Evolutionary conservation across 2,329 filamentous ascomycete species (phyloP).

Genomic region (Pseudogymnoascus sp.): DNA sequence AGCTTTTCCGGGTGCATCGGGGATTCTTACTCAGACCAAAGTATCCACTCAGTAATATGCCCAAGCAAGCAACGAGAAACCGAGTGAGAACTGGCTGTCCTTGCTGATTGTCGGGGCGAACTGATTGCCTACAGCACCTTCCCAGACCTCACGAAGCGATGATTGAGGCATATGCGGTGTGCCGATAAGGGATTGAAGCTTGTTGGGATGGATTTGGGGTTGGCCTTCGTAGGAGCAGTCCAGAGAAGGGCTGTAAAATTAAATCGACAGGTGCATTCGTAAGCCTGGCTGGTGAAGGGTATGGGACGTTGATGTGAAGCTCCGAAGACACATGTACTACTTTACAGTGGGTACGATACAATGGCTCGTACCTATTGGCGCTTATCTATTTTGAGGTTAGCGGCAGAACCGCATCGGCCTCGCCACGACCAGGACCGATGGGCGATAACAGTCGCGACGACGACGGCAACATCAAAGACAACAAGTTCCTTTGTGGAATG

Average conservation of each 20-base stretch:
- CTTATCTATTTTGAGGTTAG: not conserved
- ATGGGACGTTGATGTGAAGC: constrained; percentile 3
- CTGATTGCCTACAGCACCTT: constrained; percentile 79
- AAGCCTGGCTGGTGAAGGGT: not conserved
- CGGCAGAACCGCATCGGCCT: not conserved
- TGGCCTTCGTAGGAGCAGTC: not conserved
- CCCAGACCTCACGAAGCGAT: constrained; percentile 84
- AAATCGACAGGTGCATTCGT: not conserved
- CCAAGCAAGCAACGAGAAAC: constrained; percentile 66
- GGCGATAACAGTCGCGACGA: constrained; percentile 4
- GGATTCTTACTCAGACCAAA: constrained; percentile 72
- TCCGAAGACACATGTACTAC: constrained; percentile 7
- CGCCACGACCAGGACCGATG: not conserved
- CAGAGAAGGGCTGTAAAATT: not conserved
- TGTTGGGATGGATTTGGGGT: not conserved
- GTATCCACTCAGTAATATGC: constrained; percentile 64
- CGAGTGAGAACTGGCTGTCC: constrained; percentile 73
- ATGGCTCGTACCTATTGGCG: not conserved
- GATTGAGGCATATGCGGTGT: constrained; percentile 28
- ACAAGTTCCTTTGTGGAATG: not conserved
- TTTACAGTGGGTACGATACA: constrained; percentile 4
- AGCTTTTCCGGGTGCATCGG: not conserved
- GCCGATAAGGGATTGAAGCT: constrained; percentile 1
- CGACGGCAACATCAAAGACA: not conserved
- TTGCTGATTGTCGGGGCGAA: constrained; percentile 77